Evolutionary conservation across 495 filamentous ascomycete species (phyloP), one percentile per base, ranked within the genome.

Genomic region (Sporormia fimetaria): DNA sequence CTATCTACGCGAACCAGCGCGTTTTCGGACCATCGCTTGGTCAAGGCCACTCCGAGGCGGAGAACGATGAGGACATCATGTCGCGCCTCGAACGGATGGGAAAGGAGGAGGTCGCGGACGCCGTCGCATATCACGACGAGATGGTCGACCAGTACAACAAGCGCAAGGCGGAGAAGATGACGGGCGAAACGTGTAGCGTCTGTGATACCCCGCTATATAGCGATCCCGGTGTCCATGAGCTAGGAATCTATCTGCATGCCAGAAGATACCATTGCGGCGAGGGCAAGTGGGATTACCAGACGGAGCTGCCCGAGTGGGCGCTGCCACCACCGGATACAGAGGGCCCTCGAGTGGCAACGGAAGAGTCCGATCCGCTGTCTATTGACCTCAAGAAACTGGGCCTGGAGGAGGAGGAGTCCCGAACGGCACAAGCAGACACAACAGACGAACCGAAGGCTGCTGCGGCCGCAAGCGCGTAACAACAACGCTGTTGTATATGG

Each of bases 171-270:
- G 92, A 98, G 66, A 85, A 82, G 57, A 80, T 96, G 69, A 90
- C 88, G 2, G 90, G 92, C 2, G 64, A 82, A 48, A 57, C 72
- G 5, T 98, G 90, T 53, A 67, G 76, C 0, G 60, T 90, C 22
- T 98, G 90, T 62, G 69, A 77, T 29, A 88, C 90, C 5, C 82
- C 83, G 15, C 65, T 98, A 32, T 98, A 96, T 59, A 86, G 81
- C 8, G 90, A 98, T 56, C 90, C 90, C 0, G 84, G 87, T 1
- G 52, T 66, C 8, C 86, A 95, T 50, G 90, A 98, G 66, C 67
- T 98, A 15, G 83, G 83, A 3, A 80, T 98, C 38, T 98, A 86
- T 71, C 65, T 98, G 32, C 90, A 98, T 64, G 88, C 88, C 23
- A 75, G 80, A 39, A 74, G 81, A 21, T 98, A 98, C 56, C 80